Evolutionary conservation across 108 stramenopile species (phyloP).

Genomic region (Conticribra guillardii): DNA sequence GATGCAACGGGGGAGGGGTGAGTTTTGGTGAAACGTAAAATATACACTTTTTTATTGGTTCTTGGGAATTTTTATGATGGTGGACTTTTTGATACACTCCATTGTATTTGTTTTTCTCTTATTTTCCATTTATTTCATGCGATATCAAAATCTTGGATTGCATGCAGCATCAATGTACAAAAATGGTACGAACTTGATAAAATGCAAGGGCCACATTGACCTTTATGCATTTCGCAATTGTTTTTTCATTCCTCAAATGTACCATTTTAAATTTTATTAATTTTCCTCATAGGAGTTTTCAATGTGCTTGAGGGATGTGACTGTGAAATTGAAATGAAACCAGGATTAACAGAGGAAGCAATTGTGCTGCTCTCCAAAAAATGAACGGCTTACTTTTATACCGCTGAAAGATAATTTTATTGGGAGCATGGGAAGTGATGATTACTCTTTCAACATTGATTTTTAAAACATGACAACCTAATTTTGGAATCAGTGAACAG

Average conservation of each 20-base stretch:
- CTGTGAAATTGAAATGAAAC: slow-evolving; percentile 76
- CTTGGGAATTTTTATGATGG: not conserved
- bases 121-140: too few relatives aligned
- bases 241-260: not conserved
- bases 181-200: slow-evolving; percentile 60
- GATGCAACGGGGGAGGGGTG: slow-evolving; percentile 66
- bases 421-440: too few relatives aligned
- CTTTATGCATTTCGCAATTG: not conserved
- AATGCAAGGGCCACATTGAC: not conserved
- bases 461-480: too few relatives aligned
- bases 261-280: not conserved
- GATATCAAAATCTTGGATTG: too few relatives aligned
- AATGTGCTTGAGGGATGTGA: slow-evolving; percentile 86
- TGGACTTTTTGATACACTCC: too few relatives aligned
- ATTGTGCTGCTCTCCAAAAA: not conserved
- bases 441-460: too few relatives aligned
- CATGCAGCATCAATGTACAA: slow-evolving; percentile 80
- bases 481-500: too few relatives aligned
- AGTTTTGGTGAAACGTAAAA: not conserved
- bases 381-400: not conserved
- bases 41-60: not conserved
- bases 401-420: too few relatives aligned
- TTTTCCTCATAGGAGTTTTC: slow-evolving; percentile 60
- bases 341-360: slow-evolving; percentile 60
- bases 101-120: too few relatives aligned